These are phyloP conservation scores for Scheffersomyces cryptocercus DNA, from an alignment of 1,139 yeast species.

Conservation along the genomic window DNA sequence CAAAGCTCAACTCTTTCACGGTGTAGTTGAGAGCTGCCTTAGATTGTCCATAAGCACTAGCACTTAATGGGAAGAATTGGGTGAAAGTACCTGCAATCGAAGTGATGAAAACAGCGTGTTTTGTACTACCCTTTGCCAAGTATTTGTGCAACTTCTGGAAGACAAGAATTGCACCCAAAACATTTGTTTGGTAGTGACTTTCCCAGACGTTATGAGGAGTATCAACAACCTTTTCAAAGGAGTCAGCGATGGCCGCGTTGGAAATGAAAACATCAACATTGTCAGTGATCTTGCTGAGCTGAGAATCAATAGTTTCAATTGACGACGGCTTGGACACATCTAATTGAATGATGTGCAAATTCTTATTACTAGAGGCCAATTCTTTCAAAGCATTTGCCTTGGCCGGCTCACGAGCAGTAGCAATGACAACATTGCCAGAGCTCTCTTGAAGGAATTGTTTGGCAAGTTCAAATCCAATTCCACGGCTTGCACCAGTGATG, in stretches of 20 bases:
- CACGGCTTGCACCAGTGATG: constrained; percentile 29
- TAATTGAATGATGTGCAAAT: constrained; percentile 5
- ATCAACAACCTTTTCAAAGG: background rate
- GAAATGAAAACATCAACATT: constrained; percentile 4
- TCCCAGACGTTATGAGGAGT: constrained; percentile 1
- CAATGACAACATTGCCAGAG: constrained; percentile 22
- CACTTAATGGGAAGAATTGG: constrained; percentile 17
- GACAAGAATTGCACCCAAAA: constrained; percentile 4
- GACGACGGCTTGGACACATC: constrained; percentile 4
- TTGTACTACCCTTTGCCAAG: constrained; percentile 3
- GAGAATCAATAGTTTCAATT: constrained; percentile 22
- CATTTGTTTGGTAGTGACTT: constrained; percentile 2
- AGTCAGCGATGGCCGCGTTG: constrained; percentile 2
- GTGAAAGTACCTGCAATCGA: constrained; percentile 13
- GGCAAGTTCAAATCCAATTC: constrained; percentile 29
- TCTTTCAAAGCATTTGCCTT: constrained; percentile 11
- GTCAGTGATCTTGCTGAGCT: constrained; percentile 1
- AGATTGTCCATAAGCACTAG: background rate
- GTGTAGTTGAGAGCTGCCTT: constrained; percentile 25
- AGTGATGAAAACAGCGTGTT: constrained; percentile 4
- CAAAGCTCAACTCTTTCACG: constrained; percentile 19
- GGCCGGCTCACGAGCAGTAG: constrained; percentile 12
- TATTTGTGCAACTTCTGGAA: constrained; percentile 2
- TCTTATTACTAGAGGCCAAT: constrained; percentile 6
- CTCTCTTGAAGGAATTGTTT: constrained; percentile 10